Evolutionary conservation across 1,284 basidiomycete genomes (phyloP), one percentile per base, ranked within the genome.

Genomic region (Flammula alnicola): DNA sequence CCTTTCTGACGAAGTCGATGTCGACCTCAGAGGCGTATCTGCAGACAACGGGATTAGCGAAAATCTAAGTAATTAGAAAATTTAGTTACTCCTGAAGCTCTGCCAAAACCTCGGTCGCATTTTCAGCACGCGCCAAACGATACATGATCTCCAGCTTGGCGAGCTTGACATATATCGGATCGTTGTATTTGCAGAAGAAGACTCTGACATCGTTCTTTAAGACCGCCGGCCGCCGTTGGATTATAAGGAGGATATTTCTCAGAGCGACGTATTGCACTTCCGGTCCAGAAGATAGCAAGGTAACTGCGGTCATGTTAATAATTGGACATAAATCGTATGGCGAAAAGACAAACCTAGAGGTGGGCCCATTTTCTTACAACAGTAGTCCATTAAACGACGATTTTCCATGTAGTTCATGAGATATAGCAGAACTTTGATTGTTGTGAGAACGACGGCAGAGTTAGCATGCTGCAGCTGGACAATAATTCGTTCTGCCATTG

Each of bases 101-200:
- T 12, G 94, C 88, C 3, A 99, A 74, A 4, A 99, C 91, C 58
- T 97, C 93, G 59, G 81, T 81, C 26, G 92, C 91, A 66, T 98
- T 99, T 64, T 92, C 87, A 57, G 95, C 88, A 39, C 88, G 86
- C 10, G 94, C 93, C 19, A 99, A 78, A 12, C 97, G 84, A 68
- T 98, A 97, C 88, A 99, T 98, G 63, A 99, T 98, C 68, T 99
- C 97, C 49, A 99, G 78, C 66, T 99, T 99, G 45, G 95, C 95
- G 29, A 99, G 81, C 69, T 99, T 99, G 71, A 99, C 94, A 69
- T 99, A 99, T 56, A 97, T 94, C 2, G 97, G 97, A 65, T 99
- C 97, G 66, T 98, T 99, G 73, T 99, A 99, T 71, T 98, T 99
- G 87, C 95, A 98, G 74, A 99, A 99, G 74, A 99, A 99, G 16